Percentiles rank a stretch among this genome's conserved stretches.
phyloP scores from a whole-genome alignment of 2,329 filamentous ascomycete genomes.

The Emmonsiellopsis sp. region DNA sequence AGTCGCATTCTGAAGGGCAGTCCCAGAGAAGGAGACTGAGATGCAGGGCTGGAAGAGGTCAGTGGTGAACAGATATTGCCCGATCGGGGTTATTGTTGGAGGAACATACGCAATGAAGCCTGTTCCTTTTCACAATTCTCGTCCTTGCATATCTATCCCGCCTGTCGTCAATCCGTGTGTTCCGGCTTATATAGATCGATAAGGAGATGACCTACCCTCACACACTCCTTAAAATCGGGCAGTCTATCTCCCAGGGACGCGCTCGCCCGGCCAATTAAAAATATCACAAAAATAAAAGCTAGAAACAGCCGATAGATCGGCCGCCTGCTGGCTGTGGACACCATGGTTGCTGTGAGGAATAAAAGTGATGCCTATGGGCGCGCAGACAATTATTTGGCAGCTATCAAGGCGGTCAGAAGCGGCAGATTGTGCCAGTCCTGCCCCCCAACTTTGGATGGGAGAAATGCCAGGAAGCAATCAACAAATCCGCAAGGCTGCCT shows the following conservation, averaged over 20 bases:
- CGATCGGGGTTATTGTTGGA: conserved; percentile 5
- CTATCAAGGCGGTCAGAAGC: background rate
- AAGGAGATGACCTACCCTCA: conserved; percentile 52
- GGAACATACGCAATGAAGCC: conserved; percentile 61
- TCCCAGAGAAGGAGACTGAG: conserved; percentile 85
- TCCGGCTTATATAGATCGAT: background rate
- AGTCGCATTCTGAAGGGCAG: conserved; percentile 92
- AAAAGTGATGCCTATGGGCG: background rate
- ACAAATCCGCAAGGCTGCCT: no score
- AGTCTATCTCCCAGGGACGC: conserved; percentile 79
- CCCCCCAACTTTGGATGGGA: background rate
- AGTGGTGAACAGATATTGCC: conserved; percentile 10
- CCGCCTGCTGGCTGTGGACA: conserved; percentile 1
- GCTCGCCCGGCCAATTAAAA: conserved; percentile 31
- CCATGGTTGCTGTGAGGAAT: conserved; percentile 8
- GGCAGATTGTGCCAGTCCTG: background rate
- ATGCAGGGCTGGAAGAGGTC: conserved; percentile 55
- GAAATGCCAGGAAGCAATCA: no score
- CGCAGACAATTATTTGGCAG: background rate
- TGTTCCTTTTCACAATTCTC: conserved; percentile 68
- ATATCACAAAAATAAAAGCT: conserved; percentile 24
- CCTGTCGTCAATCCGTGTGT: conserved; percentile 13
- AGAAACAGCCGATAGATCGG: conserved; percentile 16
- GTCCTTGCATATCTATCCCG: conserved; percentile 60
- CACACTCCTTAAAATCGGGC: conserved; percentile 79